These are phyloP conservation scores for Neospermospora avenae DNA, from an alignment of 2,329 filamentous ascomycete species.

Conservation along the genomic window DNA sequence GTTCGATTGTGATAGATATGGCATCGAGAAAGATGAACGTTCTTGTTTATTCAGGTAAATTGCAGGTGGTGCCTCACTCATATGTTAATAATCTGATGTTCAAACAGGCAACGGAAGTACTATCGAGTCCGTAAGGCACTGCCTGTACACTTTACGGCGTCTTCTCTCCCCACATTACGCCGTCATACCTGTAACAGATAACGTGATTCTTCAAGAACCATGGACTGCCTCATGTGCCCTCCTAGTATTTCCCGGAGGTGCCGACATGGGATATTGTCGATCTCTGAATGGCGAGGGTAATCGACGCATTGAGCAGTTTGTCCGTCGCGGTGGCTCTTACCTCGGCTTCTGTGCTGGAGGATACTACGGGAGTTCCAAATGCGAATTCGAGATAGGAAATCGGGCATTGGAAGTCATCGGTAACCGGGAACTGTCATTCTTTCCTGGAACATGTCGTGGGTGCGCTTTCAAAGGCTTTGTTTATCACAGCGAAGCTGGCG, in stretches of 20 bases:
- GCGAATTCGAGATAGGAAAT: conserved; percentile 91
- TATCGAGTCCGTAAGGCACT: conserved; percentile 83
- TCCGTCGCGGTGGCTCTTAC: conserved; percentile 80
- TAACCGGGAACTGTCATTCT: conserved; percentile 81
- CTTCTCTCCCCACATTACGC: conserved; percentile 89
- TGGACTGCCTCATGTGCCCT: conserved; percentile 86
- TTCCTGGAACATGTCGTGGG: conserved; percentile 80
- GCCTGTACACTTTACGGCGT: conserved; percentile 79
- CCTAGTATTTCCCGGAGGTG: conserved; percentile 88
- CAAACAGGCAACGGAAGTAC: conserved; percentile 75
- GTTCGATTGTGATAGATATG: conserved; percentile 44
- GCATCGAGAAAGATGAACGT: conserved; percentile 74
- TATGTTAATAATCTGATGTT: not conserved
- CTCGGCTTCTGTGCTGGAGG: conserved; percentile 92
- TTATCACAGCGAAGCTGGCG: conserved; percentile 84
- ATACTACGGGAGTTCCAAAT: conserved; percentile 78
- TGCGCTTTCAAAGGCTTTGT: conserved; percentile 86
- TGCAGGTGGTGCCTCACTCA: not conserved
- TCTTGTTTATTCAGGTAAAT: conserved; percentile 80
- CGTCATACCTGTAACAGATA: conserved; percentile 78
- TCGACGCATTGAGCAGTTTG: conserved; percentile 76
- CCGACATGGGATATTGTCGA: conserved; percentile 88
- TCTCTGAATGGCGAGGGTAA: conserved; percentile 87
- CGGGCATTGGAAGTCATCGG: conserved; percentile 80
- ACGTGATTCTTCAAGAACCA: conserved; percentile 82